phyloP scores from a whole-genome alignment of 331 rosid species.

The Acacia pycnantha region DNA sequence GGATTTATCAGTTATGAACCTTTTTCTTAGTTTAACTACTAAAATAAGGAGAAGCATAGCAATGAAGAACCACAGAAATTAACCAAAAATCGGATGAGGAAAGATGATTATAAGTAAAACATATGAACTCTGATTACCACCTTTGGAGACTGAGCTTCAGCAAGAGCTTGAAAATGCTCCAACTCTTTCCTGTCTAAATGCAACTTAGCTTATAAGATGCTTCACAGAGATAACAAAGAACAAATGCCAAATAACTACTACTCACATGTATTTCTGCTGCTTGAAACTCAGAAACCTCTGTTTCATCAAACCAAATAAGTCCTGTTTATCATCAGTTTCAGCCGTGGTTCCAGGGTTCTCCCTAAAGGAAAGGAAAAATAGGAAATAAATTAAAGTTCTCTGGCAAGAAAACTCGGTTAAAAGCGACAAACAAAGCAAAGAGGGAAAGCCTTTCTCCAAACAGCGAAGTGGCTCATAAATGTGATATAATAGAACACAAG shows the following conservation, averaged over 20 bases:
- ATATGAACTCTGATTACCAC: slow-evolving; percentile 29
- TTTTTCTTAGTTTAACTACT: slow-evolving; percentile 8
- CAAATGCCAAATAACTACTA: slow-evolving; percentile 9
- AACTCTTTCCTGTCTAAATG: slow-evolving; percentile 61
- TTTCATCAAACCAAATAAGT: slow-evolving; percentile 62
- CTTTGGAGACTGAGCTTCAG: slow-evolving; percentile 83
- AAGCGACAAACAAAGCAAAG: background rate
- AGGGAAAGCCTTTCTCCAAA: background rate
- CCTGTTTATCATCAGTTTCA: slow-evolving; percentile 33
- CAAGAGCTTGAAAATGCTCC: slow-evolving; percentile 66
- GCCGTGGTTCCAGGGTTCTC: slow-evolving; percentile 33
- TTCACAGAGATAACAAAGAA: background rate
- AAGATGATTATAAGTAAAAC: background rate
- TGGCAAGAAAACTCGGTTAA: background rate
- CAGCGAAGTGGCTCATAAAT: background rate
- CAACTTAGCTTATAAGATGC: slow-evolving; percentile 26
- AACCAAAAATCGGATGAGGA: background rate
- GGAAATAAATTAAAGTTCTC: background rate
- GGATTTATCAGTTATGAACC: slow-evolving; percentile 49
- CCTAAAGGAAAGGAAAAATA: slow-evolving; percentile 27
- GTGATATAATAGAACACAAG: background rate
- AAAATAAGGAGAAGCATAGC: background rate
- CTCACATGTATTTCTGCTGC: slow-evolving; percentile 73
- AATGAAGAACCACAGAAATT: background rate
- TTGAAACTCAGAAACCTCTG: slow-evolving; percentile 74